phyloP scores from a whole-genome alignment of 2,329 filamentous ascomycete genomes.

The Cercospora canescens region DNA sequence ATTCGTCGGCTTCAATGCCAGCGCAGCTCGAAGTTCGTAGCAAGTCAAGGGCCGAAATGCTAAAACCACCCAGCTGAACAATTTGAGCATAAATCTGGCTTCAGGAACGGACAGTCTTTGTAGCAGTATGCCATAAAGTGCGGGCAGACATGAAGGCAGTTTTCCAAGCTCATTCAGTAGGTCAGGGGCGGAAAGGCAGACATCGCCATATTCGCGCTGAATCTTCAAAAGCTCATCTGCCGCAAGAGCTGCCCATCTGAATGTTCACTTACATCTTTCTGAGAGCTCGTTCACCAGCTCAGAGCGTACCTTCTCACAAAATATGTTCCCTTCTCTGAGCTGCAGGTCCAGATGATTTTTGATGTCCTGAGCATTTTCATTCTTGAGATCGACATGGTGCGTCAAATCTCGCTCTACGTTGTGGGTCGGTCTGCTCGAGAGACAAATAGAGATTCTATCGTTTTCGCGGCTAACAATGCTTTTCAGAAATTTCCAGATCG shows the following conservation, averaged over 20 bases:
- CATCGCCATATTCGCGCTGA: not conserved
- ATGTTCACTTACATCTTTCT: not conserved
- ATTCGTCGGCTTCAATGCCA: too few species aligned
- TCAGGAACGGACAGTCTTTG: not conserved
- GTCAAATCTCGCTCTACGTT: not conserved
- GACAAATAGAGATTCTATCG: not conserved
- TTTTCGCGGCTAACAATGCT: not conserved
- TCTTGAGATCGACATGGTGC: not conserved
- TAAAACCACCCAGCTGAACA: not conserved
- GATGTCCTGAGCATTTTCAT: not conserved
- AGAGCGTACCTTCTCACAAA: not conserved
- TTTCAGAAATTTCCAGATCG: not conserved
- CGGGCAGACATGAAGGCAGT: not conserved
- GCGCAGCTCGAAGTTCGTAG: too few species aligned
- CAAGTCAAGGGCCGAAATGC: too few species aligned
- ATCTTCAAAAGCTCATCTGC: not conserved
- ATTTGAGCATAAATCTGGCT: not conserved
- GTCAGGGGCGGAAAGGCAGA: not conserved
- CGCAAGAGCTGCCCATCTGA: not conserved
- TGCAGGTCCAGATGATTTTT: not conserved
- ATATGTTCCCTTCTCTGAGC: not conserved
- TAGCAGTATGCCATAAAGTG: not conserved
- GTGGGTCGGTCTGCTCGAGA: not conserved
- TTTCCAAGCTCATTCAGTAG: not conserved
- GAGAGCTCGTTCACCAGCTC: not conserved